These are phyloP conservation scores for Miscanthus lutarioriparius DNA, from an alignment of 176 grass and related monocot species.

Conservation along the genomic window DNA sequence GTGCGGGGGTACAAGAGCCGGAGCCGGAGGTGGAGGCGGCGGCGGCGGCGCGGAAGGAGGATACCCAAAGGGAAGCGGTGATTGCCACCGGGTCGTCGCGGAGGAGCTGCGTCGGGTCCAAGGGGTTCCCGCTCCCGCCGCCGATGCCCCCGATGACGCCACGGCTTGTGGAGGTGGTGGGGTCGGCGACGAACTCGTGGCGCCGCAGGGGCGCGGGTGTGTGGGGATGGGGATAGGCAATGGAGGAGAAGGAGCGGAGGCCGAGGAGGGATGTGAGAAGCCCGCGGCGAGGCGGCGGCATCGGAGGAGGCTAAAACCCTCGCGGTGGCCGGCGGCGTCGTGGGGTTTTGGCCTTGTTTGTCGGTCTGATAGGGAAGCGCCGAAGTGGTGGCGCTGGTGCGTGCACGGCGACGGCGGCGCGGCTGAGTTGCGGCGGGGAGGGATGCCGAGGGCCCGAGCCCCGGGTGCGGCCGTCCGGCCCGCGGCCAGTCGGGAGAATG, in stretches of 20 bases:
- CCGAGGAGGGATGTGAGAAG: constrained; percentile 44
- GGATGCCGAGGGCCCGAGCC: neutral
- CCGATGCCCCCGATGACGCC: neutral
- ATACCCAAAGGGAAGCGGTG: constrained; percentile 72
- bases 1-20: constrained; percentile 37
- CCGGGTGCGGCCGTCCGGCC: neutral
- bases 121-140: constrained; percentile 24
- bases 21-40: constrained; percentile 19
- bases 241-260: constrained; percentile 47
- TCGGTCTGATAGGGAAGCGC: neutral
- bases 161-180: neutral
- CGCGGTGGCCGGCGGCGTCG: constrained; percentile 32
- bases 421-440: neutral
- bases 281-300: constrained; percentile 50
- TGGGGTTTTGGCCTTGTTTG: constrained; percentile 23
- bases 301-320: constrained; percentile 56
- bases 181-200: constrained; percentile 41
- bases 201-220: constrained; percentile 26
- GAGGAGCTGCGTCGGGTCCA: constrained; percentile 78
- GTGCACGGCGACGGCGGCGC: constrained; percentile 17
- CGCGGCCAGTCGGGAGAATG: neutral
- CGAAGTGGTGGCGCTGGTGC: neutral
- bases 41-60: constrained; percentile 63
- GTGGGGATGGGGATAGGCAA: constrained; percentile 24
- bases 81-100: constrained; percentile 81